phyloP scores from a whole-genome alignment of 352 stramenopile genomes.

The Pythium diclinum region DNA sequence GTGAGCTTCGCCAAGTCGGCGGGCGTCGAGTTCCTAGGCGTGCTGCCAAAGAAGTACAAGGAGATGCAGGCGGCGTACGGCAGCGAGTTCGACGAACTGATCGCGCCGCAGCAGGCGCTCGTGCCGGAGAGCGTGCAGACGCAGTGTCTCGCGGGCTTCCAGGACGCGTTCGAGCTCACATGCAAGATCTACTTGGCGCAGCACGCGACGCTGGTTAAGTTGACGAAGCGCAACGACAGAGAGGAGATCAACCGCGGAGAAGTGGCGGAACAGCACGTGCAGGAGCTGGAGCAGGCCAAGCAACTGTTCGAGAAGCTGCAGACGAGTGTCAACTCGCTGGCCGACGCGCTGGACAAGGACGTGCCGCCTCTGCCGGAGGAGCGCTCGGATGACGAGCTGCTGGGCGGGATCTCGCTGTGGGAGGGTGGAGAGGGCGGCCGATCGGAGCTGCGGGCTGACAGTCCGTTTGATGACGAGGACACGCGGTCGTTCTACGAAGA shows the following conservation, averaged over 20 bases:
- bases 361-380: constrained; percentile 62
- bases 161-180: constrained; percentile 88
- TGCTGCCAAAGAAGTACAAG: constrained; percentile 65
- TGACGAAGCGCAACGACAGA: constrained; percentile 93
- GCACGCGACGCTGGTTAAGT: constrained; percentile 87
- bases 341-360: constrained; percentile 74
- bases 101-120: constrained; percentile 37
- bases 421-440: constrained; percentile 62
- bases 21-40: constrained; percentile 86
- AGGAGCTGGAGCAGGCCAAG: constrained; percentile 72
- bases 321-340: constrained; percentile 77
- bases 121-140: constrained; percentile 65
- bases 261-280: constrained; percentile 63
- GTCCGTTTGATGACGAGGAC: constrained; percentile 96
- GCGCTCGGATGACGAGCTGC: constrained; percentile 55
- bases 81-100: constrained; percentile 38
- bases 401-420: constrained; percentile 58
- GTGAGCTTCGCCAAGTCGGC: constrained; percentile 94
- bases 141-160: constrained; percentile 74
- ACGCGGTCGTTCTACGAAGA: constrained; percentile 97
- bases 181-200: constrained; percentile 89
- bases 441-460: constrained; percentile 69
- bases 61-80: constrained; percentile 41
- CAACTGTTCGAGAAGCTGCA: constrained; percentile 84
- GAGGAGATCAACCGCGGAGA: constrained; percentile 84